Conservation (phyloP, 257 asterid species). For the Voacanga thouarsii region DNA sequence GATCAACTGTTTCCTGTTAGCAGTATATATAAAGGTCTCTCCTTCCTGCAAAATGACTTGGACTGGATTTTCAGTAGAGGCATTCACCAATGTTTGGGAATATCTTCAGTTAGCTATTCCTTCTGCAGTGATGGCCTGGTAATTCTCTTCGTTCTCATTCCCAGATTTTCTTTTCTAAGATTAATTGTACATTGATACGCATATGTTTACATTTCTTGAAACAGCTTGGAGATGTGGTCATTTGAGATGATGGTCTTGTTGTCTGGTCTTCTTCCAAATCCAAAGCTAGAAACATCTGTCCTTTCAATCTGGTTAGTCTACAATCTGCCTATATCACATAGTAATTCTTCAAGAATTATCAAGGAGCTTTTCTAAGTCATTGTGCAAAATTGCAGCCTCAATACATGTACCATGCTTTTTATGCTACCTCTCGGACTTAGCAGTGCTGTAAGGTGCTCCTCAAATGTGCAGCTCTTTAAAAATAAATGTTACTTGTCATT, state of each 20-base stretch:
- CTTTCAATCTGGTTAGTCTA: slow-evolving; percentile 17
- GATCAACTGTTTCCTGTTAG: slow-evolving; percentile 28
- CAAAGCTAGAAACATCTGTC: slow-evolving; percentile 17
- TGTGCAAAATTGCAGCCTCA: slow-evolving; percentile 14
- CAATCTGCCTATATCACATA: no score
- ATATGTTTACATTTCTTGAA: background rate
- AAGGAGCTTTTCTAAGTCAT: background rate
- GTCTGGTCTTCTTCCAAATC: slow-evolving; percentile 14
- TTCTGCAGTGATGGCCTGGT: slow-evolving; percentile 27
- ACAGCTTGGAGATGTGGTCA: slow-evolving; percentile 27
- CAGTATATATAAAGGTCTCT: slow-evolving; percentile 11
- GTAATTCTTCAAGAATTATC: background rate
- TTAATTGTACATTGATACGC: background rate
- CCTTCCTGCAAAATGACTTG: slow-evolving; percentile 19
- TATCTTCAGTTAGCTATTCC: slow-evolving; percentile 20
- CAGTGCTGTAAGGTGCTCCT: slow-evolving; percentile 23
- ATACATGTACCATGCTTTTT: slow-evolving; percentile 15
- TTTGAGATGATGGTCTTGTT: slow-evolving; percentile 18
- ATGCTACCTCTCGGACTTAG: slow-evolving; percentile 18
- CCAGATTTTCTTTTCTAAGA: background rate
- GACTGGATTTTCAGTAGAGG: slow-evolving; percentile 17
- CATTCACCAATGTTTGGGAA: background rate
- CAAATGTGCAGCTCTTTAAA: background rate
- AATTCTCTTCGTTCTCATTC: background rate
- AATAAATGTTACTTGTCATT: no score